Percentiles rank a stretch among this genome's conserved stretches.
Conservation (phyloP, 1,284 basidiomycete species). For the Ustilago lituana region DNA sequence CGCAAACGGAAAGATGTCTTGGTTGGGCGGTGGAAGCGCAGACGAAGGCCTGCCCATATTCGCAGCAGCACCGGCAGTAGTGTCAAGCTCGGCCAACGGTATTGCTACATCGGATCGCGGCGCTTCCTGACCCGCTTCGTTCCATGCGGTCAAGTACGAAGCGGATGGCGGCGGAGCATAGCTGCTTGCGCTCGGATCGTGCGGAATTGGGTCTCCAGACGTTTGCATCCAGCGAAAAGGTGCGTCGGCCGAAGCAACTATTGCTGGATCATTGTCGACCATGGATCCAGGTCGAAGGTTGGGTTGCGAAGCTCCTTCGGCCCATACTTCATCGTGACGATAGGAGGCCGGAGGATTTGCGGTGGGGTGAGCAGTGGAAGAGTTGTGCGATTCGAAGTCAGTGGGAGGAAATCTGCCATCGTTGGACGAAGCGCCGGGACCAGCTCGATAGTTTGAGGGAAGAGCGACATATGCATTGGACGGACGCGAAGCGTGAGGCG, state of each 20-base stretch:
- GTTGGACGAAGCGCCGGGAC: neutral
- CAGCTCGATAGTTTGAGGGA: slow-evolving; percentile 5
- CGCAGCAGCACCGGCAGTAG: slow-evolving; percentile 4
- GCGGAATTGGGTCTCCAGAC: slow-evolving; percentile 4
- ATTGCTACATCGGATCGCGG: slow-evolving; percentile 12
- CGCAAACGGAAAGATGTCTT: slow-evolving; percentile 52
- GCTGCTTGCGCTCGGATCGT: slow-evolving; percentile 22
- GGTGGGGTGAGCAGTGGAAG: slow-evolving; percentile 1
- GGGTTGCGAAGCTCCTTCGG: slow-evolving; percentile 2
- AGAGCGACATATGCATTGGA: slow-evolving; percentile 3
- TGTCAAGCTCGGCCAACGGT: slow-evolving; percentile 28
- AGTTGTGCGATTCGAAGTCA: neutral
- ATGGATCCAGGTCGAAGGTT: slow-evolving; percentile 5
- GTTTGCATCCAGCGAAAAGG: slow-evolving; percentile 36
- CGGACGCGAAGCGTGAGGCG: slow-evolving; percentile 14
- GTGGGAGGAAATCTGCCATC: neutral
- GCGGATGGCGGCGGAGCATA: slow-evolving; percentile 40
- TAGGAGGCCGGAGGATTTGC: slow-evolving; percentile 12
- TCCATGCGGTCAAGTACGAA: slow-evolving; percentile 39
- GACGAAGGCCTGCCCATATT: slow-evolving; percentile 8
- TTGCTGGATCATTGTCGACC: neutral
- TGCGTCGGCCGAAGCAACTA: neutral
- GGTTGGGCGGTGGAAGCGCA: slow-evolving; percentile 25
- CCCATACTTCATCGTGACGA: slow-evolving; percentile 21
- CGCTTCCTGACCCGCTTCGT: slow-evolving; percentile 12